Evolutionary conservation across 352 stramenopile genomes (phyloP).

Genomic region (Phytophthora rubi): DNA sequence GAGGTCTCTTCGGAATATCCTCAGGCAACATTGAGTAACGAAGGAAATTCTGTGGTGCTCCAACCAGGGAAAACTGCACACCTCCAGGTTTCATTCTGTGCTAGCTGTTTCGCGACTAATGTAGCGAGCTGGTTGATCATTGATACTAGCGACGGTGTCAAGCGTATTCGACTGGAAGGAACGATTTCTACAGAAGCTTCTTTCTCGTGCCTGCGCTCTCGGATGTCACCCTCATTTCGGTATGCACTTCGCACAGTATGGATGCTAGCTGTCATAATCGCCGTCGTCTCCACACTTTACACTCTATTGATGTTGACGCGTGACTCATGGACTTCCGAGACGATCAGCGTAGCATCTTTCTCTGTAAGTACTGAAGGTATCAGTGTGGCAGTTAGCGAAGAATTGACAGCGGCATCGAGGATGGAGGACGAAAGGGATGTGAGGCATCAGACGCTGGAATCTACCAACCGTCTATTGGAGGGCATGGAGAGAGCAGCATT

Average conservation of each 20-base stretch:
- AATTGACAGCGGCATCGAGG: neutral
- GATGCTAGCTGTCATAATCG: constrained; percentile 20
- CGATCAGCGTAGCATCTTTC: constrained; percentile 1
- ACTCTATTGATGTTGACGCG: constrained; percentile 1
- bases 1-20: constrained; percentile 15
- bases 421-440: neutral
- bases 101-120: constrained; percentile 34
- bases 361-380: neutral
- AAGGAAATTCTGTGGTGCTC: constrained; percentile 13
- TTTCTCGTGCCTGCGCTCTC: constrained; percentile 42
- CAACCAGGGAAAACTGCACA: constrained; percentile 13
- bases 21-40: neutral
- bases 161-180: constrained; percentile 36
- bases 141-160: constrained; percentile 33
- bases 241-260: constrained; percentile 20
- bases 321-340: constrained; percentile 21
- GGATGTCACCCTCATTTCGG: constrained; percentile 10
- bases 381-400: neutral
- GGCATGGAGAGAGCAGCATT: constrained; percentile 33
- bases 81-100: constrained; percentile 31
- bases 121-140: constrained; percentile 39
- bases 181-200: constrained; percentile 30
- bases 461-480: constrained; percentile 14
- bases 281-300: constrained; percentile 18
- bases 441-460: neutral